Percentiles rank a stretch among this genome's conserved stretches.
Conservation (phyloP, 306 rosid genomes). For the Inga leiocalycina region DNA sequence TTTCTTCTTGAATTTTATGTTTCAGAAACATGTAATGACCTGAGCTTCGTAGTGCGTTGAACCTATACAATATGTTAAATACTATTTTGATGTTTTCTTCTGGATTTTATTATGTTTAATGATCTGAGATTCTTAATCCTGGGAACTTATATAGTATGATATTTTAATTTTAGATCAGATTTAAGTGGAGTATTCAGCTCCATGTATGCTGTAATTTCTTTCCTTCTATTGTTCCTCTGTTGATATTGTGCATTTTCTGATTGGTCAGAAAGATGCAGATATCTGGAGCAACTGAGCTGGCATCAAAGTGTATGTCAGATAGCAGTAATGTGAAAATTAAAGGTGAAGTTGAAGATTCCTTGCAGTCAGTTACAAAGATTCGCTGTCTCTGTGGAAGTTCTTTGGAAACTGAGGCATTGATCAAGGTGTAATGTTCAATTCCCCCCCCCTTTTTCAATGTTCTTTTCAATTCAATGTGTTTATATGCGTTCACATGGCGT, state of each 20-base stretch:
- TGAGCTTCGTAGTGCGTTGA: background rate
- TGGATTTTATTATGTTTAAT: constrained; percentile 22
- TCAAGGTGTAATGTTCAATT: constrained; percentile 60
- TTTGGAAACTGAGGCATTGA: constrained; percentile 81
- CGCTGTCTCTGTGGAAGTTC: constrained; percentile 88
- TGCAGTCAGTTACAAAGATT: constrained; percentile 66
- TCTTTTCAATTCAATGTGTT: constrained; percentile 19
- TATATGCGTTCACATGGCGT: background rate
- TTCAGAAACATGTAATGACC: constrained; percentile 5
- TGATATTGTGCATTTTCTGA: constrained; percentile 28
- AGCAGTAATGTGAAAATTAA: constrained; percentile 76
- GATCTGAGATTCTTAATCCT: constrained; percentile 7
- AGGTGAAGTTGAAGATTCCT: constrained; percentile 81
- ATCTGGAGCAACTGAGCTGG: constrained; percentile 90
- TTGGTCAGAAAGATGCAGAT: constrained; percentile 90
- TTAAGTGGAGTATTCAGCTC: constrained; percentile 10
- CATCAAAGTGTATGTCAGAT: constrained; percentile 83
- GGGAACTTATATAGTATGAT: constrained; percentile 18
- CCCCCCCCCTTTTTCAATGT: constrained; percentile 26
- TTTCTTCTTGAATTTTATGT: constrained; percentile 28
- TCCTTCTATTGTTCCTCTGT: constrained; percentile 11
- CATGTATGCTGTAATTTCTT: constrained; percentile 6
- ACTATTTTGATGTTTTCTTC: constrained; percentile 9
- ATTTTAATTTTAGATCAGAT: background rate
- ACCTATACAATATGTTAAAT: background rate